Conservation (phyloP, 176 grass and related monocot species). For the Saccharum spontaneum region DNA sequence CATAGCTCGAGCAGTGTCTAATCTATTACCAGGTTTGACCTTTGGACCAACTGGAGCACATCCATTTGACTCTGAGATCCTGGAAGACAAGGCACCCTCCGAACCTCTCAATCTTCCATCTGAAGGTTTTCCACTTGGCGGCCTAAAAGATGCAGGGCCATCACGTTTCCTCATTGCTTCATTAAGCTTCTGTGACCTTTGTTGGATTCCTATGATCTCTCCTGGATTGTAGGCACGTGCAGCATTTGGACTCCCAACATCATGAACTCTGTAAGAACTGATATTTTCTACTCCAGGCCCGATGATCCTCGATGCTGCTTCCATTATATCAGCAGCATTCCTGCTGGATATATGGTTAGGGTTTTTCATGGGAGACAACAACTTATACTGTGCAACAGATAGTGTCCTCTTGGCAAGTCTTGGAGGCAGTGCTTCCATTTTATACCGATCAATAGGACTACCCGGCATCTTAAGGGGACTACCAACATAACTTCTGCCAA, state of each 20-base stretch:
- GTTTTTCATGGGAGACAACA: slow-evolving; percentile 60
- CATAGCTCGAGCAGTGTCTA: slow-evolving; percentile 34
- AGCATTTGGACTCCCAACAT: slow-evolving; percentile 39
- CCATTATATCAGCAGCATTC: slow-evolving; percentile 86
- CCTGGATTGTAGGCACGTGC: slow-evolving; percentile 48
- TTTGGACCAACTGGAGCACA: slow-evolving; percentile 47
- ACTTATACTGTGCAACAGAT: slow-evolving; percentile 54
- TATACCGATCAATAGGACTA: slow-evolving; percentile 82
- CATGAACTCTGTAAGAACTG: slow-evolving; percentile 23
- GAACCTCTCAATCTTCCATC: slow-evolving; percentile 36
- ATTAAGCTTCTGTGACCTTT: slow-evolving; percentile 46
- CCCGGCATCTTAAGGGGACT: slow-evolving; percentile 71
- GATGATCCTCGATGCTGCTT: slow-evolving; percentile 72
- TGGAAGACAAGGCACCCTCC: slow-evolving; percentile 34
- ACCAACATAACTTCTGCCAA: slow-evolving; percentile 36
- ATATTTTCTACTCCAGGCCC: slow-evolving; percentile 48
- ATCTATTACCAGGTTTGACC: slow-evolving; percentile 35
- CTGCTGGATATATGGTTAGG: slow-evolving; percentile 49
- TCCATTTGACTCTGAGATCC: slow-evolving; percentile 36
- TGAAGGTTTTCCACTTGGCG: slow-evolving; percentile 38
- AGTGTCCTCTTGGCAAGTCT: slow-evolving; percentile 59
- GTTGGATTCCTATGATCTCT: slow-evolving; percentile 35
- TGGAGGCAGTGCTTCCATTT: slow-evolving; percentile 68
- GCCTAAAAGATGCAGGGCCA: slow-evolving; percentile 15
- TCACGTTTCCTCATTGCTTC: slow-evolving; percentile 35